These are phyloP conservation scores for Thymus mandschuricus DNA, from an alignment of 257 asterid species.

Conservation along the genomic window DNA sequence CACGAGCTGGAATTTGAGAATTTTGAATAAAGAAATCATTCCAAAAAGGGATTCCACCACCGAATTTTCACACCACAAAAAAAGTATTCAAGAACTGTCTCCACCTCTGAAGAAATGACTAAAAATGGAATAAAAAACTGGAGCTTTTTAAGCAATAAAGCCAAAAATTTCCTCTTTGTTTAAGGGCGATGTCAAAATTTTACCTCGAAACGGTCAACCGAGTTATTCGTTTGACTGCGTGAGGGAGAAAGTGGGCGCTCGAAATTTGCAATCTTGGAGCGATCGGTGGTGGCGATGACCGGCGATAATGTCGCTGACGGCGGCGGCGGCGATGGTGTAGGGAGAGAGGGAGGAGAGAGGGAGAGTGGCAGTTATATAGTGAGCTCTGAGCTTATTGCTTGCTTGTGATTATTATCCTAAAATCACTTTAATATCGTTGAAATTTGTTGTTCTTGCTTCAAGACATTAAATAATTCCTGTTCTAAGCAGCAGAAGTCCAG, in stretches of 20 bases:
- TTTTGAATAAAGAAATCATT: background rate
- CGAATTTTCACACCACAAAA: background rate
- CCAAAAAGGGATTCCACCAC: background rate
- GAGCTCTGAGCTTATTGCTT: slow-evolving; percentile 36
- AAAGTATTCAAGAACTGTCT: background rate
- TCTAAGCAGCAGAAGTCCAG: slow-evolving; percentile 16
- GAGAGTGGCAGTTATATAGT: slow-evolving; percentile 49
- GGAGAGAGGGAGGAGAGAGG: slow-evolving; percentile 1
- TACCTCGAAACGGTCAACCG: slow-evolving; percentile 46
- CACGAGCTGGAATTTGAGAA: background rate
- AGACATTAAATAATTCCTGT: slow-evolving; percentile 23
- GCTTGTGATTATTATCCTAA: slow-evolving; percentile 31
- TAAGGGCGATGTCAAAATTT: background rate
- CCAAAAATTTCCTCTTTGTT: background rate
- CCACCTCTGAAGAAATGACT: background rate
- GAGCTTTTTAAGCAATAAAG: slow-evolving; percentile 19
- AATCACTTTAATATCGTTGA: slow-evolving; percentile 30
- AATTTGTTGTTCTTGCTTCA: slow-evolving; percentile 43
- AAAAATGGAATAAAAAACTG: slow-evolving; percentile 4
- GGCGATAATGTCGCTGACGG: slow-evolving; percentile 3
- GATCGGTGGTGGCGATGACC: slow-evolving; percentile 2
- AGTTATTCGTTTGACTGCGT: slow-evolving; percentile 23
- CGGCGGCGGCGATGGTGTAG: background rate
- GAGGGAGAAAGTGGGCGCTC: slow-evolving; percentile 23
- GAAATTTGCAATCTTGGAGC: slow-evolving; percentile 16